Percentiles rank a stretch among this genome's conserved stretches.
These are phyloP conservation scores for Plantago major DNA, from an alignment of 257 asterid genomes.

Conservation along the genomic window DNA sequence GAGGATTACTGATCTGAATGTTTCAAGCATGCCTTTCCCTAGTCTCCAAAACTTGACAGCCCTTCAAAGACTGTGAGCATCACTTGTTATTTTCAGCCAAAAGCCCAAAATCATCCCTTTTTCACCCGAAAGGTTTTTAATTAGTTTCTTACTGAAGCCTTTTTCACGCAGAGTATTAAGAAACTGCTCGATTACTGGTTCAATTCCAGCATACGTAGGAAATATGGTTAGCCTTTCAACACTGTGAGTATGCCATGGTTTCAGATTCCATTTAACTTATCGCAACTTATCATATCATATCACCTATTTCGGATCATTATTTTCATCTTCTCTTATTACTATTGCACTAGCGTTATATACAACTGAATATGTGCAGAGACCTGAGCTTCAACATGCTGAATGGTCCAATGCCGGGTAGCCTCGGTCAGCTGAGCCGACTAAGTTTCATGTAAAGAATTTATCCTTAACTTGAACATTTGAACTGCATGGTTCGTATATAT, in stretches of 20 bases:
- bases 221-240: constrained; percentile 20
- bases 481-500: background rate
- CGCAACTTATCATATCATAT: background rate
- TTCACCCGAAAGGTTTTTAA: constrained; percentile 1
- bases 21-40: constrained; percentile 50
- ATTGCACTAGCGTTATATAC: constrained; percentile 9
- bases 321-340: no score
- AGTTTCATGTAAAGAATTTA: constrained; percentile 39
- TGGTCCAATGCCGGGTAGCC: constrained; percentile 41
- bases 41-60: constrained; percentile 30
- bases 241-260: constrained; percentile 47
- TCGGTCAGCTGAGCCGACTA: constrained; percentile 21
- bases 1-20: constrained; percentile 67
- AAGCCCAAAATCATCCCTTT: background rate
- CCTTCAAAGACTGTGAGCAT: constrained; percentile 47
- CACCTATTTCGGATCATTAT: no score
- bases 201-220: constrained; percentile 52
- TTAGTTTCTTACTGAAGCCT: constrained; percentile 3
- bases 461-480: background rate
- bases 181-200: constrained; percentile 70
- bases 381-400: constrained; percentile 72
- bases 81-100: constrained; percentile 6
- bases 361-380: constrained; percentile 49
- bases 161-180: constrained; percentile 58
- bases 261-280: background rate